phyloP scores from a whole-genome alignment of 495 filamentous ascomycete species.

The Jackrogersella minutella region DNA sequence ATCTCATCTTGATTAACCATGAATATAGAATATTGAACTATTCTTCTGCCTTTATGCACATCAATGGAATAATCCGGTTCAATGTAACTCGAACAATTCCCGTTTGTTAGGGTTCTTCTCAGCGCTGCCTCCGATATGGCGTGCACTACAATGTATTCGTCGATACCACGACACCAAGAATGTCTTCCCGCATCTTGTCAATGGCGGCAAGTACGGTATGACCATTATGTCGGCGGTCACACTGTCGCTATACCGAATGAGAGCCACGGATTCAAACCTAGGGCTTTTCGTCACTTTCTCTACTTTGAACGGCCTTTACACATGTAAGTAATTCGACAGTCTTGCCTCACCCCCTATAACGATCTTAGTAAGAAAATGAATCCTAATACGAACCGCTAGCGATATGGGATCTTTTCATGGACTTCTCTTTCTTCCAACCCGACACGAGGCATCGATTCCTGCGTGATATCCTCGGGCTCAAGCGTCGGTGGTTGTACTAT shows the following conservation, averaged over 20 bases:
- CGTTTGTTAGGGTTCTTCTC: slow-evolving; percentile 85
- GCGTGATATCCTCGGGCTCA: slow-evolving; percentile 81
- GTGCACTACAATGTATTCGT: slow-evolving; percentile 86
- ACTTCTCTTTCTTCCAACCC: slow-evolving; percentile 86
- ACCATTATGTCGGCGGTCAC: slow-evolving; percentile 81
- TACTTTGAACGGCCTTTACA: slow-evolving; percentile 80
- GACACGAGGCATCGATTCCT: slow-evolving; percentile 74
- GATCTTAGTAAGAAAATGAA: neutral
- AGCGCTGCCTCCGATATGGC: slow-evolving; percentile 85
- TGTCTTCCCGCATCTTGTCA: slow-evolving; percentile 90
- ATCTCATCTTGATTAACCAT: neutral
- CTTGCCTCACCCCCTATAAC: neutral
- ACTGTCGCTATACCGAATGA: slow-evolving; percentile 82
- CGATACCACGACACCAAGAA: slow-evolving; percentile 89
- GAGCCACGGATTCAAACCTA: slow-evolving; percentile 59
- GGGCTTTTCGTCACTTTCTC: slow-evolving; percentile 81
- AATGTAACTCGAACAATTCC: slow-evolving; percentile 88
- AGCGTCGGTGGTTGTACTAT: slow-evolving; percentile 82
- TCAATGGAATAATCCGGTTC: slow-evolving; percentile 71
- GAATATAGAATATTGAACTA: slow-evolving; percentile 78
- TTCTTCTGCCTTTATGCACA: slow-evolving; percentile 94
- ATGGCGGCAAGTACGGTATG: slow-evolving; percentile 89
- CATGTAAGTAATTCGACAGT: slow-evolving; percentile 58
- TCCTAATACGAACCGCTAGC: slow-evolving; percentile 48
- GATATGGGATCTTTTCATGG: slow-evolving; percentile 97